Conservation (phyloP, 306 rosid species). For the Quercus agrifolia region DNA sequence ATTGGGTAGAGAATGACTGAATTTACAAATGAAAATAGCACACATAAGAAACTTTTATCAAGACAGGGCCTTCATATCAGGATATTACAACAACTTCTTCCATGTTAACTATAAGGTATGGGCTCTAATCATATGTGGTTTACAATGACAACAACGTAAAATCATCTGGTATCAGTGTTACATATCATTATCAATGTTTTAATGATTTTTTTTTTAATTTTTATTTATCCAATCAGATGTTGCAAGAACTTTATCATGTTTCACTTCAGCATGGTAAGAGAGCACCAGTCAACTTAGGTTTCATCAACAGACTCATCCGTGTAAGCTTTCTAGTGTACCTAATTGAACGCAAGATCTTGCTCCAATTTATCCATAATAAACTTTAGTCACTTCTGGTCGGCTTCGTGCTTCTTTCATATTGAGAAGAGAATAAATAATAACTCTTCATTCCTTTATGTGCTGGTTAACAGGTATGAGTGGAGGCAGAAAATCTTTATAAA, state of each 20-base stretch:
- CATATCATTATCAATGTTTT: neutral
- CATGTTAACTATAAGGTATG: neutral
- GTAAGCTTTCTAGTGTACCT: neutral
- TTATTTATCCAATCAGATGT: neutral
- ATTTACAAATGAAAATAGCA: neutral
- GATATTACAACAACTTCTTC: neutral
- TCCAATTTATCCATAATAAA: neutral
- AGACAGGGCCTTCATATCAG: neutral
- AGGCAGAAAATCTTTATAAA: slow-evolving; percentile 25
- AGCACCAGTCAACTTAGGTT: neutral
- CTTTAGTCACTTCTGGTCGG: neutral
- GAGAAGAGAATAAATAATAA: neutral
- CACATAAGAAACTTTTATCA: neutral
- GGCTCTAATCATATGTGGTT: neutral
- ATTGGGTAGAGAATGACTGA: neutral
- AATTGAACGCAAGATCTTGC: neutral
- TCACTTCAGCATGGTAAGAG: neutral
- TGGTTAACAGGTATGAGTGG: slow-evolving; percentile 1
- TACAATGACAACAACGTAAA: neutral
- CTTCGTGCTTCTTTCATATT: neutral
- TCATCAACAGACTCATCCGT: neutral
- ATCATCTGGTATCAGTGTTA: neutral
- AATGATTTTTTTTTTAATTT: too few species aligned
- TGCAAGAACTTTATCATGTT: neutral
- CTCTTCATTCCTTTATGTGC: neutral